Percentiles rank a stretch among this genome's conserved stretches.
These are phyloP conservation scores for Podaxis mareebaensis DNA, from an alignment of 768 basidiomycete species.

Conservation along the genomic window DNA sequence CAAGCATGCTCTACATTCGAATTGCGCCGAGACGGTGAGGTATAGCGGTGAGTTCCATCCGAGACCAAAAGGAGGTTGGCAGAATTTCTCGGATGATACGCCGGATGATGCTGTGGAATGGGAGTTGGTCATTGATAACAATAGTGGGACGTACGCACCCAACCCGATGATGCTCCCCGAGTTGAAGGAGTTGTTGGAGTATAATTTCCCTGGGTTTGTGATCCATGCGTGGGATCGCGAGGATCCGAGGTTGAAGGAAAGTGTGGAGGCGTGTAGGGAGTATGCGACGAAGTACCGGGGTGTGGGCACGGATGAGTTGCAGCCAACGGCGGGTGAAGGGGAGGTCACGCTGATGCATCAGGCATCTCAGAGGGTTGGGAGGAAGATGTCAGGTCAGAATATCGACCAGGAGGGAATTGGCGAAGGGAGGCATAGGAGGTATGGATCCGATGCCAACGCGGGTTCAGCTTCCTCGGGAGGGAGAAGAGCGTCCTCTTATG, in stretches of 20 bases:
- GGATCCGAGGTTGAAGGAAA: slow-evolving; percentile 56
- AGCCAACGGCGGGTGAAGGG: slow-evolving; percentile 59
- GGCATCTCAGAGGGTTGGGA: slow-evolving; percentile 13
- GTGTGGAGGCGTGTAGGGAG: slow-evolving; percentile 64
- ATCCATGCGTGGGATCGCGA: slow-evolving; percentile 56
- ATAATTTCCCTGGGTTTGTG: slow-evolving; percentile 69
- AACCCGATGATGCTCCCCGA: slow-evolving; percentile 60
- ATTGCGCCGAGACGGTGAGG: slow-evolving; percentile 65
- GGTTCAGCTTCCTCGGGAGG: not conserved
- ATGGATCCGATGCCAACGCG: not conserved
- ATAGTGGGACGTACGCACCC: slow-evolving; percentile 83
- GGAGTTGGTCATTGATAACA: slow-evolving; percentile 87
- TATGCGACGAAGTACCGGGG: slow-evolving; percentile 67
- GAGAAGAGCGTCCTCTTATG: not conserved
- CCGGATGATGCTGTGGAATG: slow-evolving; percentile 61
- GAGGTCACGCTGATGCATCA: slow-evolving; percentile 51
- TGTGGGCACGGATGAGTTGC: slow-evolving; percentile 55
- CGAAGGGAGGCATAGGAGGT: not conserved
- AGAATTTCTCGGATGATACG: slow-evolving; percentile 53
- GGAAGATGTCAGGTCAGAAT: not conserved
- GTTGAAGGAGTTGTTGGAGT: slow-evolving; percentile 63
- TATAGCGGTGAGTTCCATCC: slow-evolving; percentile 84
- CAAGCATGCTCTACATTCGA: slow-evolving; percentile 84
- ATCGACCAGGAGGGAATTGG: not conserved
- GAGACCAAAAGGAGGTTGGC: slow-evolving; percentile 70